Conservation (phyloP, 176 grass and related monocot species). For the Avena sativa region DNA sequence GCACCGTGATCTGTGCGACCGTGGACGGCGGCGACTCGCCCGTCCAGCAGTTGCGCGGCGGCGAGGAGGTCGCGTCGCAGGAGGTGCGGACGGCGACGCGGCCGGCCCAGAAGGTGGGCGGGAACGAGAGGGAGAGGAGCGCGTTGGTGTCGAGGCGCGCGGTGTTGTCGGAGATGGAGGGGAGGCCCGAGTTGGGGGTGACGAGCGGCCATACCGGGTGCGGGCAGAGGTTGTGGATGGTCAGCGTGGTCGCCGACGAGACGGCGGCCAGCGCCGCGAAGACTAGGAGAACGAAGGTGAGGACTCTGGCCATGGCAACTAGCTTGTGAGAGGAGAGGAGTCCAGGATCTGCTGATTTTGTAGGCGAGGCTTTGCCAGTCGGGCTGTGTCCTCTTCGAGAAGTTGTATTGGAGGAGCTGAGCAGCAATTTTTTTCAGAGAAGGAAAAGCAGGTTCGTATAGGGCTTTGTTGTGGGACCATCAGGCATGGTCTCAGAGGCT, state of each 20-base stretch:
- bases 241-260: conserved; percentile 46
- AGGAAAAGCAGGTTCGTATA: too few relatives aligned
- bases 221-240: conserved; percentile 57
- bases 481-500: too few relatives aligned
- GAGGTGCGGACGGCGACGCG: conserved; percentile 49
- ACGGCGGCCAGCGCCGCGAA: background rate
- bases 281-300: background rate
- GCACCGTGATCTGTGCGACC: conserved; percentile 41
- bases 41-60: conserved; percentile 43
- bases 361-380: background rate
- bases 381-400: background rate
- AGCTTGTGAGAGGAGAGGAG: background rate
- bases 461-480: too few relatives aligned
- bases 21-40: conserved; percentile 40
- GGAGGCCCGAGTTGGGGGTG: conserved; percentile 49
- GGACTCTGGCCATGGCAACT: conserved; percentile 14
- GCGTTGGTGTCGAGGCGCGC: conserved; percentile 46
- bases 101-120: conserved; percentile 48
- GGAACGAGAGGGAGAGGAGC: conserved; percentile 45
- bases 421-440: too few relatives aligned
- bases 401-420: background rate
- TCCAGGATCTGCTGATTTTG: background rate
- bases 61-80: conserved; percentile 40
- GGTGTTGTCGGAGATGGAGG: conserved; percentile 59
- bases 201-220: conserved; percentile 56